These are phyloP conservation scores for Aspergillus vadensis DNA, from an alignment of 2,329 filamentous ascomycete species.

Conservation along the genomic window DNA sequence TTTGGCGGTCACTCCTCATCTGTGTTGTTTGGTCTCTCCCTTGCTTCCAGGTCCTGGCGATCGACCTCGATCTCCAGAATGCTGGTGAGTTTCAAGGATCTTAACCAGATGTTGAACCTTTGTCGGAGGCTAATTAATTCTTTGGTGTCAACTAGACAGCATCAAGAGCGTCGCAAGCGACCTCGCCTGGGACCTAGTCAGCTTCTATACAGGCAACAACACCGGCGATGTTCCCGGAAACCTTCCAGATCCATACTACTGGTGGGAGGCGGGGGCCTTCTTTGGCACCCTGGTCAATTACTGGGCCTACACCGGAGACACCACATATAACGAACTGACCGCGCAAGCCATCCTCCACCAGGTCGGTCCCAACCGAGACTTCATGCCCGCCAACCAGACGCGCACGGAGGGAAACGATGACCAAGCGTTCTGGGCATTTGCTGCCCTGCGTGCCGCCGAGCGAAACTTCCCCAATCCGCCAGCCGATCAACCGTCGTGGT, in stretches of 20 bases:
- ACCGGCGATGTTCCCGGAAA: constrained; percentile 51
- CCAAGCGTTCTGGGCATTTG: constrained; percentile 76
- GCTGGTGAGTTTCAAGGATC: not conserved
- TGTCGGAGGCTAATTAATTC: not conserved
- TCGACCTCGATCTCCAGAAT: constrained; percentile 14
- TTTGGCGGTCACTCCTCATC: not conserved
- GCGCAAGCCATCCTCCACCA: constrained; percentile 70
- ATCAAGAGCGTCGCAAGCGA: constrained; percentile 49
- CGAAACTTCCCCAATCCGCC: constrained; percentile 69
- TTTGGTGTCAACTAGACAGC: not conserved
- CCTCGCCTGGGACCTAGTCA: constrained; percentile 52
- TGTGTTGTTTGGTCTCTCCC: not conserved
- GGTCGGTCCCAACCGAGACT: constrained; percentile 69
- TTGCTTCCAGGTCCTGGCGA: constrained; percentile 2
- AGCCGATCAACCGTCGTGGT: constrained; percentile 67
- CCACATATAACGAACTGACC: constrained; percentile 67
- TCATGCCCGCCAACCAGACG: constrained; percentile 64
- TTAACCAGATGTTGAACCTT: not conserved
- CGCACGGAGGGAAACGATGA: constrained; percentile 50
- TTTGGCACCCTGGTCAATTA: constrained; percentile 71
- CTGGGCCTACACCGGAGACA: constrained; percentile 76
- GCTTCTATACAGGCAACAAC: constrained; percentile 52
- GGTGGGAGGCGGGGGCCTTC: constrained; percentile 73
- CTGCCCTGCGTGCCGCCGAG: constrained; percentile 74
- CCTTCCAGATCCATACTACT: constrained; percentile 52